Base-by-base conservation (phyloP, 2,329 filamentous ascomycete genomes). In the Cytospora piceae region DNA sequence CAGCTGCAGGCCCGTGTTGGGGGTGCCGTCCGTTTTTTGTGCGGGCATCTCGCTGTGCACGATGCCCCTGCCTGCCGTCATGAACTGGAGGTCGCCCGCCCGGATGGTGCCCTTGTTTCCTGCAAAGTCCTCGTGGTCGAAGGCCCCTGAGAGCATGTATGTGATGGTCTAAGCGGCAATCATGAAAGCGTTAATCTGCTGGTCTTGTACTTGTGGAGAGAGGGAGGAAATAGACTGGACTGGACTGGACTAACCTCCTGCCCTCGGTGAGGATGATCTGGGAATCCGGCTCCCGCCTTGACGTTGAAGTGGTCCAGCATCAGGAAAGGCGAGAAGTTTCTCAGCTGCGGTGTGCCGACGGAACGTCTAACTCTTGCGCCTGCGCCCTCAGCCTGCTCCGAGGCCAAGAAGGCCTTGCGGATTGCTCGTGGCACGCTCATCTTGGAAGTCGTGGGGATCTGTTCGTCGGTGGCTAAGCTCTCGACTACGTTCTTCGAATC, bases 11-110 rank as follows among this genome's bases (percentile, higher is more conserved):
- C 94, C 94, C 62, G 96, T 85, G 76, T 94, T 97, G 66, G 90
- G 81, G 64, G 82, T 86, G 59, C 92, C 92, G 75, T 95, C 91
- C 0, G 83, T 76, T 74, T 93, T 92, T 74, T 91, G 87, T 63
- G 87, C 85, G 12, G 94, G 94, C 93, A 98, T 97, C 79, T 98
- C 94, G 46, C 94, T 92, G 77, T 98, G 95, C 77, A 97, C 91
- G 72, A 98, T 96, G 52, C 94, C 94, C 24, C 85, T 83, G 4
- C 94, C 94, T 0, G 94, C 94, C 0, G 94, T 97, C 95, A 98
- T 98, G 83, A 98, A 98, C 76, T 98, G 94, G 57, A 98, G 80
- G 75, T 97, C 94, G n/a, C 94, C 94, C 0, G 90, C 79, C 67
- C 90, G 84, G 71, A 98, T 92, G 4, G 91, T 95, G 65, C 94